Base-by-base conservation (phyloP, 1,284 basidiomycete genomes). In the Fomitopsis pinicola region DNA sequence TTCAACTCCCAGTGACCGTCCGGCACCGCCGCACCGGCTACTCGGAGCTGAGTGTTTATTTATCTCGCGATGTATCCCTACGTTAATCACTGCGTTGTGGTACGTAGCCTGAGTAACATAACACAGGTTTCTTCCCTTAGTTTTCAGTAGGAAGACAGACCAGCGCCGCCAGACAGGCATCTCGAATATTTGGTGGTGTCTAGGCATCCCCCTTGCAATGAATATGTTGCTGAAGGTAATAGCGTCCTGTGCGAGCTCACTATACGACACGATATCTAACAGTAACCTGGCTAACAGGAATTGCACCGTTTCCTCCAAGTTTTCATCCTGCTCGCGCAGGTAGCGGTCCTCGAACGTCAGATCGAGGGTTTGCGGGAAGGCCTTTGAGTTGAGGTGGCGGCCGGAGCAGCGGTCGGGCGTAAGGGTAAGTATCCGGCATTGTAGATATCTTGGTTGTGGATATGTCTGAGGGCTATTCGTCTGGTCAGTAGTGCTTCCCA, bases 311-410 rank as follows among this genome's bases (percentile, higher is more conserved):
- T 82, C 26, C 78, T 77, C 55, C 81, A 80, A 0, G 82, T 28
- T 50, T 9, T 44, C 77, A 55, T 89, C 83, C 59, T 94, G 26
- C 7, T 50, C 92, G 69, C 96, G 95, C 22, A 98, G 83, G 74
- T 92, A 97, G 1, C 89, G 77, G 69, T 98, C 95, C 74, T 99
- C 97, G 66, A 98, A 97, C 0, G 94, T 95, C 58, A 96, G 86
- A 73, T 99, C 97, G 65, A 99, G 80, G 0, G 92, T 88, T 71
- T 99, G 95, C 12, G 99, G 84, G 72, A 98, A 92, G 0, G 95
- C 93, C 74, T 99, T 97, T 4, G 97, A 85, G 72, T 99, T 96
- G 69, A 97, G 97, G 6, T n/a, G n/a, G n/a, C n/a, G n/a, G n/a
- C n/a, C 82, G 85, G 12, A 98, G 82, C 0, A 99, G 79, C 9